Base-by-base conservation (phyloP, 345 rosid species). In the Diplotaxis tenuifolia region DNA sequence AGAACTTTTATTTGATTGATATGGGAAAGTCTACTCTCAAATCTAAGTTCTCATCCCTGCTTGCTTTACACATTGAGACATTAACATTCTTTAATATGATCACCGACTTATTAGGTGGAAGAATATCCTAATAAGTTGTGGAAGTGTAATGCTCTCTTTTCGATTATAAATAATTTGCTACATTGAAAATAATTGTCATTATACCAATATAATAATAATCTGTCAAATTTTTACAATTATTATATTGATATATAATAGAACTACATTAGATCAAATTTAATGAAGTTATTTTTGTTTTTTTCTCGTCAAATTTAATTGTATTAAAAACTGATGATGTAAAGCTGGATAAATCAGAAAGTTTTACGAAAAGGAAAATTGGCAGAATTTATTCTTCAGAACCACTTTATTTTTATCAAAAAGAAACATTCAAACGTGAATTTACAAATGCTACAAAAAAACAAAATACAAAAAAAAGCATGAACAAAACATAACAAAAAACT, bases 51-150 rank as follows among this genome's bases (percentile, higher is more conserved):
- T 75, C 73, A 67, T 75, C 62, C 68, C 50, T 67, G 68, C 54
- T 74, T 31, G 73, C 73, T 59, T 2, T 73, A 57, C 58, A 42
- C 59, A 65, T 49, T 34, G 67, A 60, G 68, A 34, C 18, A 31
- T 32, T 23, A 16, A 22, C 25, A 21, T 53, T 14, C 32, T 57
- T 11, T 4, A 7, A 62, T 68, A 28, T 36, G 32, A 69, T 69
- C 53, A 75, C 52, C 70, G 32, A 69, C 56, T 75, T 45, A 75
- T 75, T 75, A 42, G 79, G 60, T 69, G 53, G 68, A 75, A 42
- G 65, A 76, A 76, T 76, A 76, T 55, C 75, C 58, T 45, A 62
- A 69, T 56, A 70, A 70, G 75, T 63, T 76, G 79, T 55, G 75
- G 79, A 55, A 62, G 65, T 76, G 75, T 76, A 63, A 70, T 76